Evolutionary conservation across 768 basidiomycete species (phyloP), one percentile per base, ranked within the genome.

Genomic region (Calocera viscosa): DNA sequence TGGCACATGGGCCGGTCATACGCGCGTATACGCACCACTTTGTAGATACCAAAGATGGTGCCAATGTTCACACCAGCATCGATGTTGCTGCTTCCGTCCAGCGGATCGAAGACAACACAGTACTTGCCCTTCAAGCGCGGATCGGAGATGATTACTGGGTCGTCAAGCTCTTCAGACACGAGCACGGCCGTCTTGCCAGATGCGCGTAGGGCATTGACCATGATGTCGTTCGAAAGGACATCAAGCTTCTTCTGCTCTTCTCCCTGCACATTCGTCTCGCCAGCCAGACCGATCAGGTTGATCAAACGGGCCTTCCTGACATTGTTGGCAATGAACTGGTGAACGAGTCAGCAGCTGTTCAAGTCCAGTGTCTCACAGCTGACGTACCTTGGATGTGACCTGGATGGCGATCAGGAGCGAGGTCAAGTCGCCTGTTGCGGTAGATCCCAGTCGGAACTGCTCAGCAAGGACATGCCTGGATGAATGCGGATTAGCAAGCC

Each of bases 201-300:
- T 1, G 94, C 94, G 43, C 91, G 85, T 35, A 99, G 84, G 60
- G 94, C 88, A 74, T 97, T 97, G 72, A 98, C 84, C 96, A 99
- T 98, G 82, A 99, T 99, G 76, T 99, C 94, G 76, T 99, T 97
- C 16, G 93, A 90, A 34, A 96, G 81, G n/a, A 96, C 88, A 74
- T 96, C 94, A 65, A 99, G 83, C 79, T 99, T 99, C 83, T 99
- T 99, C 82, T 99, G 96, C 74, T 98, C 96, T 76, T 98, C 96
- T 24, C 96, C 96, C 77, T 94, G 92, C 8, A 94, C 88, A 74
- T 99, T 99, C 30, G 90, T 90, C 74, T 94, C 93, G 17, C 96
- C 96, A 17, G 96, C 96, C 24, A 95, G 82, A 34, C 96, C 96
- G 71, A 99, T 89, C 90, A 99, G 84, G 76, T 99, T 98, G 80